These are phyloP conservation scores for Agrocybe praecox DNA, from an alignment of 768 basidiomycete genomes.

Conservation along the genomic window DNA sequence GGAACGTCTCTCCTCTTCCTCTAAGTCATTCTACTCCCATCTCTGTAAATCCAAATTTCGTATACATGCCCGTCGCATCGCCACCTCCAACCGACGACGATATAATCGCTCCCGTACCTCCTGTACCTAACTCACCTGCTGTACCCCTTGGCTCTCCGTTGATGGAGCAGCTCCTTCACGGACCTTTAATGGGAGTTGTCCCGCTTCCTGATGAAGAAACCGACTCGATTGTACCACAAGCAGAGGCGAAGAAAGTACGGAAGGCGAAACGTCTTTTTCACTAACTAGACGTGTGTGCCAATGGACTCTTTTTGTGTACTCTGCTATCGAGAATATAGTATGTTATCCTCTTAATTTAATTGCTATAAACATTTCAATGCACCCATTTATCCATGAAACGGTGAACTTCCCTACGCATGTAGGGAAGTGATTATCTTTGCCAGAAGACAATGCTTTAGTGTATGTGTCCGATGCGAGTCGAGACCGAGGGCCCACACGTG, in stretches of 20 bases:
- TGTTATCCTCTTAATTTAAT: no score
- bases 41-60: neutral
- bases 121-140: conserved; percentile 2
- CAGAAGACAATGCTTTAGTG: no score
- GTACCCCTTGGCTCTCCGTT: conserved; percentile 22
- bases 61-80: conserved; percentile 1
- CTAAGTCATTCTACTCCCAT: neutral
- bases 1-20: neutral
- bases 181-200: conserved; percentile 20
- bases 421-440: no score
- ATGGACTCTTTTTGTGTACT: no score
- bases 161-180: conserved; percentile 21
- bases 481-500: no score
- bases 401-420: no score
- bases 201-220: conserved; percentile 23
- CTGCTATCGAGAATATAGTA: no score
- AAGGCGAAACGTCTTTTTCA: neutral
- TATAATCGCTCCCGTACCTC: conserved; percentile 11
- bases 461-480: no score
- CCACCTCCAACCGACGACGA: conserved; percentile 3
- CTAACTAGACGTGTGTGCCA: no score
- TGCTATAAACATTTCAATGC: no score
- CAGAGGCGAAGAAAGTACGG: conserved; percentile 5
- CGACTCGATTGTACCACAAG: neutral
- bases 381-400: no score